phyloP scores from a whole-genome alignment of 495 filamentous ascomycete genomes.

The Podospora conica region DNA sequence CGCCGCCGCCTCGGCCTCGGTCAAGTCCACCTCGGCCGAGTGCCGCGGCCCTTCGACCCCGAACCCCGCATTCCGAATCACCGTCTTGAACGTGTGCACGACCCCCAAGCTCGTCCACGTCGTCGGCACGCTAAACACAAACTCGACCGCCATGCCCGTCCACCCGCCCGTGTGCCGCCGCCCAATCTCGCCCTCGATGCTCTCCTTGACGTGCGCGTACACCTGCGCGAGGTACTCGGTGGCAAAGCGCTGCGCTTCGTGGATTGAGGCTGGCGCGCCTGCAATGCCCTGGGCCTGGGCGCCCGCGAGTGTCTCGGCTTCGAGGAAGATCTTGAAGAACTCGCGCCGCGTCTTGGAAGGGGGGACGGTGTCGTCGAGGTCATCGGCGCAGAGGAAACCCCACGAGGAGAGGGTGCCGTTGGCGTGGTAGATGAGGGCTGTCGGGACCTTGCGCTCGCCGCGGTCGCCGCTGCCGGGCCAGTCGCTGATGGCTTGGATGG shows the following conservation, averaged over 20 bases:
- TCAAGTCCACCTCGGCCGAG: slow-evolving; percentile 53
- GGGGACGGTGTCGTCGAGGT: slow-evolving; percentile 22
- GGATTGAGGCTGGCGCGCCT: slow-evolving; percentile 24
- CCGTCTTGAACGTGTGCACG: slow-evolving; percentile 49
- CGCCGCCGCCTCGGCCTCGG: slow-evolving; percentile 64
- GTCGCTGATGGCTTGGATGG: slow-evolving; percentile 51
- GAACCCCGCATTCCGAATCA: slow-evolving; percentile 48
- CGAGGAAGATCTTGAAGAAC: slow-evolving; percentile 60
- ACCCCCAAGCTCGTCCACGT: slow-evolving; percentile 57
- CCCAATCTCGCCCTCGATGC: slow-evolving; percentile 35
- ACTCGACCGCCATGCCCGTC: slow-evolving; percentile 48
- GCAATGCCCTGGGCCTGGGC: slow-evolving; percentile 33
- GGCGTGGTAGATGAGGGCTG: slow-evolving; percentile 46
- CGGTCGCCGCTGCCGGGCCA: slow-evolving; percentile 51
- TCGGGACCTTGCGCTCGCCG: slow-evolving; percentile 55
- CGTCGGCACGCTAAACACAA: slow-evolving; percentile 62
- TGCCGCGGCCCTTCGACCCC: slow-evolving; percentile 39
- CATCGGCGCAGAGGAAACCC: slow-evolving; percentile 52
- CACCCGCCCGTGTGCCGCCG: slow-evolving; percentile 37
- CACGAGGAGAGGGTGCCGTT: slow-evolving; percentile 41
- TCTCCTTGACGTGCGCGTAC: slow-evolving; percentile 49
- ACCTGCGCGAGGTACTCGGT: slow-evolving; percentile 50
- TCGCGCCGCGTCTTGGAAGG: slow-evolving; percentile 35
- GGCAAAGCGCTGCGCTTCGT: slow-evolving; percentile 49
- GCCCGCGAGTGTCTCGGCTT: slow-evolving; percentile 30